Evolutionary conservation across 2,329 filamentous ascomycete genomes (phyloP).

Genomic region (Neophaeococcomyces mojaviensis): DNA sequence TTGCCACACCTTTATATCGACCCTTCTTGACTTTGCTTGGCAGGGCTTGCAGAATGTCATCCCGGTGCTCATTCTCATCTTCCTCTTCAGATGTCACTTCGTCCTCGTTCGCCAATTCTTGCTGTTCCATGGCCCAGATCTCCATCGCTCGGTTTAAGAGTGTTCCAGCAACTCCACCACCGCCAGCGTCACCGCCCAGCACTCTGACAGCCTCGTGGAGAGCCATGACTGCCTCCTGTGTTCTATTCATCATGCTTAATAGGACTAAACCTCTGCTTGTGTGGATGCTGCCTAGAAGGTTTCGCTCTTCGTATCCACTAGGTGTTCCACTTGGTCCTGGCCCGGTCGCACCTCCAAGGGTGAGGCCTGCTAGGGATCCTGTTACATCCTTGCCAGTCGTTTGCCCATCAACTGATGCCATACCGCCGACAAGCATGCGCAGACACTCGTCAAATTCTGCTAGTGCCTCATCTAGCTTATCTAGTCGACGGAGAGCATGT

Average conservation of each 20-base stretch:
- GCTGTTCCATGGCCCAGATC: constrained; percentile 38
- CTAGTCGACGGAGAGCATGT: constrained; percentile 71
- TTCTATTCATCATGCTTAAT: constrained; percentile 62
- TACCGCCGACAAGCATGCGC: constrained; percentile 66
- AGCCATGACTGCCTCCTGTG: constrained; percentile 69
- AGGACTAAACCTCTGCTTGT: constrained; percentile 65
- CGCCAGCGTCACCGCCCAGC: constrained; percentile 40
- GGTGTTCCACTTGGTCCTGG: constrained; percentile 31
- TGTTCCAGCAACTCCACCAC: constrained; percentile 40
- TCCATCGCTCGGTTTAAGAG: constrained; percentile 39
- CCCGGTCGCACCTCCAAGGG: not conserved
- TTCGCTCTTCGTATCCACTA: constrained; percentile 40
- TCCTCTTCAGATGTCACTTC: constrained; percentile 4
- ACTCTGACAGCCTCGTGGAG: constrained; percentile 63
- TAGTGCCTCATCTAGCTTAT: constrained; percentile 63
- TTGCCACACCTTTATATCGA: constrained; percentile 7
- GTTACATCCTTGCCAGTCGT: constrained; percentile 16
- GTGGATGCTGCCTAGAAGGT: constrained; percentile 39
- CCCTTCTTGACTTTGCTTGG: constrained; percentile 5
- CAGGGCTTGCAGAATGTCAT: not conserved
- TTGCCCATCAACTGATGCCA: constrained; percentile 21
- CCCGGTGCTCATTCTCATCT: not conserved
- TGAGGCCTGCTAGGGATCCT: constrained; percentile 12
- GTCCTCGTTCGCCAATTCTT: constrained; percentile 16
- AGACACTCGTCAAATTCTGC: constrained; percentile 81